Evolutionary conservation across 192 early-diverging fungal genomes (phyloP), one percentile per base, ranked within the genome.

Genomic region (Linnemannia zychae): DNA sequence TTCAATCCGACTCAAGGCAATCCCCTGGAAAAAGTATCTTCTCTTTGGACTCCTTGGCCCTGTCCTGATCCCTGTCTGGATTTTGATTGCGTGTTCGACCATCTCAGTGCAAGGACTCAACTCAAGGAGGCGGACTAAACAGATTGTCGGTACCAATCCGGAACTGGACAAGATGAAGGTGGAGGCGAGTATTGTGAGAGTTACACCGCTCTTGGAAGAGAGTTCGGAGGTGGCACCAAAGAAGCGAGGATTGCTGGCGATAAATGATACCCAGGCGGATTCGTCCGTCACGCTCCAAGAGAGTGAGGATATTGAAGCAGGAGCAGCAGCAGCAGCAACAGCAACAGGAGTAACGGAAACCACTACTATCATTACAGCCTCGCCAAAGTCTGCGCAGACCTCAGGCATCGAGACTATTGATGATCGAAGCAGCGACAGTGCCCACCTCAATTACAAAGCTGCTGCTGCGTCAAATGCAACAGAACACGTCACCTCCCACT

Each of bases 41-140:
- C 48, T 89, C 4, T n/a, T 89, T 40, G 75, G 68, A 7, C 9
- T 88, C 13, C 24, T 81, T 1, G 60, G 82, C 15, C 85, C 86
- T 1, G 49, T 91, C 49, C 15, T 90, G n/a, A 22, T 86, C 40
- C 85, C 87, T 1, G 20, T 91, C 18, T 83, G 81, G 75, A 52
- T 88, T 22, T 18, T 84, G 1, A 63, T 90, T 37, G 79, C 76
- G 3, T 57, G 81, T 15, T 74, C 74, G 11, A 50, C 79, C 34
- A 81, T 92, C 22, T 71, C 80, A 46, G 16, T 70, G 1, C 88
- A 91, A 50, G 88, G 88, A 5, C 13, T 87, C 3, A 60, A 76
- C 9, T 92, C 91, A 15, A 71, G 48, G 52, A 75, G 72, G 87
- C 71, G 88, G 81, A 40, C 65, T 20, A 46, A 52, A 38, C 34